Evolutionary conservation across 2,329 filamentous ascomycete genomes (phyloP).

Genomic region (Aspergillus fructus): DNA sequence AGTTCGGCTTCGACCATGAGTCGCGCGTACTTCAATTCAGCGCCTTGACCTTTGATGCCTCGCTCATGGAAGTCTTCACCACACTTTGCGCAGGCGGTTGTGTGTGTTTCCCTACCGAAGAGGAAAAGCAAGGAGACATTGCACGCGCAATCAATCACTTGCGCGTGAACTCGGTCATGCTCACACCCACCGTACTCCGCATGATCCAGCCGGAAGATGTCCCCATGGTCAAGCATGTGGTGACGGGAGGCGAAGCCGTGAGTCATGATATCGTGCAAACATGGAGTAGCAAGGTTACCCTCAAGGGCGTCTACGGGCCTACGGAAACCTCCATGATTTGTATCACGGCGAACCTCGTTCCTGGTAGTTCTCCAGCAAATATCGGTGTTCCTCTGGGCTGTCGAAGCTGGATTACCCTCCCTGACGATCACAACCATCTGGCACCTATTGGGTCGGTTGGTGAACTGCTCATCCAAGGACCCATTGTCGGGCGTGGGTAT

Average conservation of each 20-base stretch:
- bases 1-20: not conserved
- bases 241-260: not conserved
- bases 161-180: not conserved
- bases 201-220: not conserved
- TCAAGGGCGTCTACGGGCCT: not conserved
- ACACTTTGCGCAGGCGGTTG: not conserved
- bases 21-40: not conserved
- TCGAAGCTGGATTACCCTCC: slow-evolving; percentile 20
- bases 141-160: not conserved
- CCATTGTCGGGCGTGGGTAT: not conserved
- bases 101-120: not conserved
- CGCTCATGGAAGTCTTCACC: not conserved
- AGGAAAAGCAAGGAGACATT: not conserved
- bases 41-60: not conserved
- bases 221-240: not conserved
- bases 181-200: not conserved
- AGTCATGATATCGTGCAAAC: not conserved
- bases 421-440: slow-evolving; percentile 33
- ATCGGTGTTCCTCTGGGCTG: not conserved
- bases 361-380: not conserved
- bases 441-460: slow-evolving; percentile 14
- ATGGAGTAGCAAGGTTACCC: not conserved
- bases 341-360: not conserved
- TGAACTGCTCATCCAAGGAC: slow-evolving; percentile 29
- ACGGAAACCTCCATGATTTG: not conserved